phyloP scores from a whole-genome alignment of 176 grass and related monocot genomes.

The Oryza glumipatula region DNA sequence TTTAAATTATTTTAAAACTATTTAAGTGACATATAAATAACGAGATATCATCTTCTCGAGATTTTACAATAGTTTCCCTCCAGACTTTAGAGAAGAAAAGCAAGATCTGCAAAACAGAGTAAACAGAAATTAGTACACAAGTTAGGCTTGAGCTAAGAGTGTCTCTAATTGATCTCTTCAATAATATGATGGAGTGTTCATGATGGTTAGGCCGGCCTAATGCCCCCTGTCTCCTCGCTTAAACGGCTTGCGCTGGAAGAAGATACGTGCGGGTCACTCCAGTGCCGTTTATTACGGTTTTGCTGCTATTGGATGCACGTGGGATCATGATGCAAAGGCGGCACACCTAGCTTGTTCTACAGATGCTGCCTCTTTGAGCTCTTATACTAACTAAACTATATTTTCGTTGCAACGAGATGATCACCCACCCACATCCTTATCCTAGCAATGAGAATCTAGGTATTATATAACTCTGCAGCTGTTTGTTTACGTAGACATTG shows the following conservation, averaged over 20 bases:
- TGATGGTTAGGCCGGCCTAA: conserved; percentile 48
- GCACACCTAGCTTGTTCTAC: conserved; percentile 35
- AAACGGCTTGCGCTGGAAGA: conserved; percentile 34
- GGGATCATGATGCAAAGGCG: conserved; percentile 51
- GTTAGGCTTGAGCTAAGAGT: too few species aligned
- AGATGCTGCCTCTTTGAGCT: conserved; percentile 34
- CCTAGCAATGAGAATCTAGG: conserved; percentile 49
- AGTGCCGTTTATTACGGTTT: conserved; percentile 23
- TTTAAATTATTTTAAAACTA: too few species aligned
- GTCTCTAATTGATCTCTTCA: conserved; percentile 14
- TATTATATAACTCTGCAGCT: conserved; percentile 18
- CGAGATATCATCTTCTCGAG: too few species aligned
- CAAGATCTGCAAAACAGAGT: neutral
- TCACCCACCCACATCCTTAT: conserved; percentile 53
- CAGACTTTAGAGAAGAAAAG: neutral
- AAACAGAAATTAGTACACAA: too few species aligned
- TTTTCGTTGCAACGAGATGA: conserved; percentile 6
- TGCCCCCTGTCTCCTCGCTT: conserved; percentile 31
- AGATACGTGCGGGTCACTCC: conserved; percentile 49
- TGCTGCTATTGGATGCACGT: conserved; percentile 44
- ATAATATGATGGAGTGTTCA: conserved; percentile 34
- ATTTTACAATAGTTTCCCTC: too few species aligned
- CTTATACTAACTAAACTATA: conserved; percentile 22
- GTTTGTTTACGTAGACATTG: conserved; percentile 30
- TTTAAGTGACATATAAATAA: too few species aligned